Base-by-base conservation (phyloP, 179 eudicot genomes). In the Silene vulgaris region DNA sequence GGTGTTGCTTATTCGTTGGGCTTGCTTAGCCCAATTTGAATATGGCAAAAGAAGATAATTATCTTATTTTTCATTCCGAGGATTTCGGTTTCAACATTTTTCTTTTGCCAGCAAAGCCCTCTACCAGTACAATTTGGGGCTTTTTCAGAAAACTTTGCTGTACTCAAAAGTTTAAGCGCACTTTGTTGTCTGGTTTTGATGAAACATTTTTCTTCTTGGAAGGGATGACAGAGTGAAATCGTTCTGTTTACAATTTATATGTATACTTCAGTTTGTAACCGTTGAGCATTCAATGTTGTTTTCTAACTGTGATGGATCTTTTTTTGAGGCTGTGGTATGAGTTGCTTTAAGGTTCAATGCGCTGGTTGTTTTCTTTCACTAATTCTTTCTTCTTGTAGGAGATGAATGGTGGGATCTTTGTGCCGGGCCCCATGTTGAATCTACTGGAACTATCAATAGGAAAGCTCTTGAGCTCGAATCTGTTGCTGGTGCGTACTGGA, bases 341-440 rank as follows among this genome's bases (percentile, higher is more conserved):
- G 32, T 23, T 63, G 67, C 67, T 26, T 8, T 2, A 11, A 17
- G 72, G 29, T 68, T 67, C 26, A 71, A 14, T 28, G 37, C 4
- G 5, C 73, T 70, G 35, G 35, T 14, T 23, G 17, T 8, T 70
- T 48, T 54, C 1, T 16, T 73, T 74, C 62, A 37, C 48, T 62
- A 13, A 68, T 28, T 80, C 12, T 28, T 17, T 76, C 9, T 75
- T 61, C 64, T 72, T 81, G 74, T 43, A 95, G 99, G 99, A 72
- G 84, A 92, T 82, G 96, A 95, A 72, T 95, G 99, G 99, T 95
- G 99, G 99, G 99, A 95, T 80, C 99, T 95, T 75, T 95, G 99
- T 89, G 99, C 99, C 69, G 99, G 99, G 26, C 99, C 99, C 73
- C 99, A 95, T 89, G 97, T 95, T 81, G 96, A 95, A 80, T 81